Conservation (phyloP, 768 basidiomycete genomes). For the Suillus placidus region DNA sequence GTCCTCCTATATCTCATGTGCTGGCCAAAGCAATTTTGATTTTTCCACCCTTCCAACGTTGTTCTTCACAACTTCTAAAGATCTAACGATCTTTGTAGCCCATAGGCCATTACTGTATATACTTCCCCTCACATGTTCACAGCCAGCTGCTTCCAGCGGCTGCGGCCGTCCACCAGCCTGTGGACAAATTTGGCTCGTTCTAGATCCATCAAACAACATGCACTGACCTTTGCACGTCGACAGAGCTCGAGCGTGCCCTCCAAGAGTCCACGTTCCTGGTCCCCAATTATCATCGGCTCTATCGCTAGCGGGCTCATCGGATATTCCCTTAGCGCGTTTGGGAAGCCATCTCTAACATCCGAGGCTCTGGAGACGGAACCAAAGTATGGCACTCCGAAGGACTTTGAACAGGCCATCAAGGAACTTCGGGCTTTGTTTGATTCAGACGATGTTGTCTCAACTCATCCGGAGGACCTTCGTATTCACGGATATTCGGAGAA, state of each 20-base stretch:
- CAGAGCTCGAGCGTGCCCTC: conserved; percentile 2
- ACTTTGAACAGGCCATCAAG: conserved; percentile 54
- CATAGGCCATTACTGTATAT: background rate
- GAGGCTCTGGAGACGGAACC: conserved; percentile 20
- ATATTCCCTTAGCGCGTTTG: conserved; percentile 24
- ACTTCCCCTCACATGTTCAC: conserved; percentile 6
- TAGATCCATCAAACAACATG: background rate
- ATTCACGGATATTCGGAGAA: conserved; percentile 58
- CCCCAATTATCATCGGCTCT: conserved; percentile 6
- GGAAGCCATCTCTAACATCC: conserved; percentile 11
- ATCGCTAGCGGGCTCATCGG: conserved; percentile 19
- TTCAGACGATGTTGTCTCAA: conserved; percentile 44
- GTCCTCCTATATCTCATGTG: background rate
- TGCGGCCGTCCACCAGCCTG: conserved; percentile 7
- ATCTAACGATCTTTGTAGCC: background rate
- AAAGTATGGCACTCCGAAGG: conserved; percentile 52
- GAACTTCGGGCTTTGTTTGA: conserved; percentile 48
- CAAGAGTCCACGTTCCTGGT: background rate
- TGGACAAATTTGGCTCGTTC: conserved; percentile 10
- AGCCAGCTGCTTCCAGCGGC: conserved; percentile 5
- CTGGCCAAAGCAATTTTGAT: background rate
- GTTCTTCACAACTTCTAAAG: background rate
- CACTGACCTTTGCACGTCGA: conserved; percentile 1
- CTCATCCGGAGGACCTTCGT: conserved; percentile 52
- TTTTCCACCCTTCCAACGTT: conserved; percentile 8